A percentile compares a stretch with the other conserved stretches of the same genome.
phyloP scores from a whole-genome alignment of 495 filamentous ascomycete species.

The Trichoderma gamsii region DNA sequence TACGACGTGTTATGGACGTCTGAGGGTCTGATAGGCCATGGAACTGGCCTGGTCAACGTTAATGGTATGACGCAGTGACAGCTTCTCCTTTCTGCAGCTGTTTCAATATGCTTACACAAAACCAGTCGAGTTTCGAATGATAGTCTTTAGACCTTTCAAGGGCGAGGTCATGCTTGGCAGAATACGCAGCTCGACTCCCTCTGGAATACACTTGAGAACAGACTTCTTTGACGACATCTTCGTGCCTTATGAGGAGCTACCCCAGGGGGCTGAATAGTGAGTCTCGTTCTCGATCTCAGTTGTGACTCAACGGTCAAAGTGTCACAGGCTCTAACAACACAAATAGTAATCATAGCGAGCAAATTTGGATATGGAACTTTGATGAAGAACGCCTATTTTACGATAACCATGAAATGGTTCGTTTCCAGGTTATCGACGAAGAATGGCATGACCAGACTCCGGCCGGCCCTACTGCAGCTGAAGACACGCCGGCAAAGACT shows the following conservation, averaged over 20 bases:
- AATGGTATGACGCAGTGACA: constrained; percentile 56
- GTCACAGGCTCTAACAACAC: constrained; percentile 18
- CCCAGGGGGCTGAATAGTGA: constrained; percentile 68
- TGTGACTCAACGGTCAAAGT: constrained; percentile 4
- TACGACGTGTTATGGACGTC: constrained; percentile 81
- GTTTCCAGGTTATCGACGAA: constrained; percentile 77
- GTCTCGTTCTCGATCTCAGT: constrained; percentile 27
- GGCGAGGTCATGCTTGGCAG: constrained; percentile 78
- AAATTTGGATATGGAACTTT: constrained; percentile 74
- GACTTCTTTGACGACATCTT: constrained; percentile 91
- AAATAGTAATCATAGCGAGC: constrained; percentile 58
- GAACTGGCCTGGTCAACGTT: constrained; percentile 80
- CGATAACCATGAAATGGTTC: constrained; percentile 81
- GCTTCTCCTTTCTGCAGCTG: neutral
- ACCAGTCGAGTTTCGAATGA: constrained; percentile 78
- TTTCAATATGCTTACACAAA: constrained; percentile 5
- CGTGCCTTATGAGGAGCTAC: constrained; percentile 63
- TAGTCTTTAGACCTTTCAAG: constrained; percentile 94
- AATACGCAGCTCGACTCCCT: constrained; percentile 62
- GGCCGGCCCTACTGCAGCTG: constrained; percentile 52
- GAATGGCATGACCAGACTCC: constrained; percentile 85
- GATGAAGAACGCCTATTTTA: constrained; percentile 69
- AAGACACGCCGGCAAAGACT: constrained; percentile 44
- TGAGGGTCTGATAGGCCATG: constrained; percentile 88
- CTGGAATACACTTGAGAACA: constrained; percentile 72